Conservation (phyloP, 2,329 filamentous ascomycete species). For the Camillea tinctor region DNA sequence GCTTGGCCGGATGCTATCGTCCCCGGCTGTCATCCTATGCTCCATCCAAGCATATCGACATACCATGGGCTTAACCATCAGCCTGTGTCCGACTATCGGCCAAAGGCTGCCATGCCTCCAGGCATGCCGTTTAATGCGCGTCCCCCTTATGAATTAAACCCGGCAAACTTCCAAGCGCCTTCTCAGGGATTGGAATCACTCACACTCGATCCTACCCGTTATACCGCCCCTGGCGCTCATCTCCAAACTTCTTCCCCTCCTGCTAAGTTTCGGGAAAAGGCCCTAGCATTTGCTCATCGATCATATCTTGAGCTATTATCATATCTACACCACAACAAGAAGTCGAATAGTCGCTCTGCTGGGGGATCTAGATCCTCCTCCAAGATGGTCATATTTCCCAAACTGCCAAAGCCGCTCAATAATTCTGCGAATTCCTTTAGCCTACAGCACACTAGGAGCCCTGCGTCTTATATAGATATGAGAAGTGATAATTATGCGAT, state of each 20-base stretch:
- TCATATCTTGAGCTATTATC: slow-evolving; percentile 70
- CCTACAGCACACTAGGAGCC: slow-evolving; percentile 16
- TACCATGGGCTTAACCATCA: slow-evolving; percentile 35
- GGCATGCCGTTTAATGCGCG: slow-evolving; percentile 38
- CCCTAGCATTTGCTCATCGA: slow-evolving; percentile 67
- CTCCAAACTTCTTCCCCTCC: slow-evolving; percentile 29
- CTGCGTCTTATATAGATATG: slow-evolving; percentile 13
- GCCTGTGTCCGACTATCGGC: slow-evolving; percentile 26
- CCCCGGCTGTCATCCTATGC: slow-evolving; percentile 32
- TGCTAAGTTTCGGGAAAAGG: slow-evolving; percentile 63
- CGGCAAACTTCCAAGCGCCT: slow-evolving; percentile 25
- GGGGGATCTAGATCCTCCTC: slow-evolving; percentile 39
- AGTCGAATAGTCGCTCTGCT: slow-evolving; percentile 39
- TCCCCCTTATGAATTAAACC: slow-evolving; percentile 31
- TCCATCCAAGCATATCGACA: slow-evolving; percentile 32
- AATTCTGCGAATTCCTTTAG: slow-evolving; percentile 14
- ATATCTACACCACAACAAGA: slow-evolving; percentile 61
- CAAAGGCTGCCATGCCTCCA: slow-evolving; percentile 17
- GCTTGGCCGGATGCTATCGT: slow-evolving; percentile 38
- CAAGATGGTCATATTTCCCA: slow-evolving; percentile 56
- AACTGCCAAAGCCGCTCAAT: slow-evolving; percentile 40
- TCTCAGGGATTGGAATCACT: slow-evolving; percentile 34
- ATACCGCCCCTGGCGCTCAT: slow-evolving; percentile 15
- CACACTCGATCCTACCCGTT: slow-evolving; percentile 29
- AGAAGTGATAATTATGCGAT: slow-evolving; percentile 12